phyloP scores from a whole-genome alignment of 2,329 filamentous ascomycete species.

The Alternaria hordeiaustralica region DNA sequence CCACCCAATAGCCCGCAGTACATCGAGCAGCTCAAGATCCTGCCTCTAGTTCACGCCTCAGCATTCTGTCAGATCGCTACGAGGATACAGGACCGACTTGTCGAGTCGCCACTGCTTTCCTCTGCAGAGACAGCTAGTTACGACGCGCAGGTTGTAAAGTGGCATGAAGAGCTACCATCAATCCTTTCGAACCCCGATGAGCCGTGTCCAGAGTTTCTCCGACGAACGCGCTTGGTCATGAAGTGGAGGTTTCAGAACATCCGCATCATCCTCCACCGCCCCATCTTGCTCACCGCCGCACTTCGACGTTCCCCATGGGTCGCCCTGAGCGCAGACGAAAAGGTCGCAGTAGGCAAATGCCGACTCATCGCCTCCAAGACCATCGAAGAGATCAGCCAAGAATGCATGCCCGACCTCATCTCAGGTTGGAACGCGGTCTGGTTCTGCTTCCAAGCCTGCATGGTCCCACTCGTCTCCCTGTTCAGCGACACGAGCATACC shows the following conservation, averaged over 20 bases:
- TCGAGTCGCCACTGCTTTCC: conserved; percentile 71
- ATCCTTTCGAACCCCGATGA: conserved; percentile 57
- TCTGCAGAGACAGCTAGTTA: conserved; percentile 70
- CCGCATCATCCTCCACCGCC: conserved; percentile 76
- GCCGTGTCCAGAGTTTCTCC: conserved; percentile 72
- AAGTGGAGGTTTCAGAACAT: conserved; percentile 84
- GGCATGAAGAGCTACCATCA: conserved; percentile 72
- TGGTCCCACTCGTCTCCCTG: conserved; percentile 77
- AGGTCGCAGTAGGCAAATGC: conserved; percentile 71
- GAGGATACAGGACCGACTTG: conserved; percentile 76
- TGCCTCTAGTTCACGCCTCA: conserved; percentile 77
- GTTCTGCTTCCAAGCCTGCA: conserved; percentile 80
- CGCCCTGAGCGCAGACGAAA: conserved; percentile 66
- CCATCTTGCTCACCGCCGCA: conserved; percentile 70
- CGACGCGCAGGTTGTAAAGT: conserved; percentile 72
- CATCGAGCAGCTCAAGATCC: conserved; percentile 66
- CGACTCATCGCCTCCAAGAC: conserved; percentile 72
- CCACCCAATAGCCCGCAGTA: conserved; percentile 46
- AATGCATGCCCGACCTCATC: conserved; percentile 76
- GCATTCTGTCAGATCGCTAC: conserved; percentile 82
- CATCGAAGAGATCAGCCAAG: conserved; percentile 73
- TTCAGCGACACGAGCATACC: conserved; percentile 67
- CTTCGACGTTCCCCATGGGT: conserved; percentile 60
- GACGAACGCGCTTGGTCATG: conserved; percentile 75
- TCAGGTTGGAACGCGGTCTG: conserved; percentile 82